Percentiles rank a stretch among this genome's conserved stretches.
Evolutionary conservation across 2,329 filamentous ascomycete species (phyloP).

Genomic region (Fusarium nodosum): DNA sequence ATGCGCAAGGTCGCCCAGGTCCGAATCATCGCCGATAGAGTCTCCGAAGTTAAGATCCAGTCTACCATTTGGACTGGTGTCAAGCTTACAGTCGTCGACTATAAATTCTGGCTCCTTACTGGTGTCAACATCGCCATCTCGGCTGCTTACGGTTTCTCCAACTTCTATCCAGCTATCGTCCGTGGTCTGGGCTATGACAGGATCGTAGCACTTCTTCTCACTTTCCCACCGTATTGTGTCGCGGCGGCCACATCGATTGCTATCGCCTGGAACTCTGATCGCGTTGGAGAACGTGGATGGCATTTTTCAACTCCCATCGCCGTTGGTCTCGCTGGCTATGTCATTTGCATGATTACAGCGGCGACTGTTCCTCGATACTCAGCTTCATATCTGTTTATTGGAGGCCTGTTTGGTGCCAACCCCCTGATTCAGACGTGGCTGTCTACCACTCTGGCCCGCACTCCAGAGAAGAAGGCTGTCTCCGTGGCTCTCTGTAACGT

Average conservation of each 20-base stretch:
- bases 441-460: not conserved
- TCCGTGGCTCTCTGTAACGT: not conserved
- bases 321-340: not conserved
- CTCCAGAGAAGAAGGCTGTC: not conserved
- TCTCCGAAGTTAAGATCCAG: not conserved
- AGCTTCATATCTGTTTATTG: constrained; percentile 1
- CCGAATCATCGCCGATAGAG: not conserved
- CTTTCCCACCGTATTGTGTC: not conserved
- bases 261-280: not conserved
- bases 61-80: not conserved
- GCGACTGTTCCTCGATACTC: constrained; percentile 2
- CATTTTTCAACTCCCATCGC: not conserved
- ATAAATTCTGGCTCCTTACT: not conserved
- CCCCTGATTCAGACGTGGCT: constrained; percentile 1
- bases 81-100: not conserved
- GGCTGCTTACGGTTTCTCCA: not conserved
- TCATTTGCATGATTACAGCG: not conserved
- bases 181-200: not conserved
- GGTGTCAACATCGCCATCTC: not conserved
- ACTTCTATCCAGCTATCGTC: not conserved
- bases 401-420: not conserved
- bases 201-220: not conserved
- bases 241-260: not conserved
- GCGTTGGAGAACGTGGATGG: not conserved
- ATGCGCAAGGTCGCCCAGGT: not conserved